Percentiles rank a stretch among this genome's conserved stretches.
phyloP scores from a whole-genome alignment of 2,329 filamentous ascomycete genomes.

The Pezicula carpinea region DNA sequence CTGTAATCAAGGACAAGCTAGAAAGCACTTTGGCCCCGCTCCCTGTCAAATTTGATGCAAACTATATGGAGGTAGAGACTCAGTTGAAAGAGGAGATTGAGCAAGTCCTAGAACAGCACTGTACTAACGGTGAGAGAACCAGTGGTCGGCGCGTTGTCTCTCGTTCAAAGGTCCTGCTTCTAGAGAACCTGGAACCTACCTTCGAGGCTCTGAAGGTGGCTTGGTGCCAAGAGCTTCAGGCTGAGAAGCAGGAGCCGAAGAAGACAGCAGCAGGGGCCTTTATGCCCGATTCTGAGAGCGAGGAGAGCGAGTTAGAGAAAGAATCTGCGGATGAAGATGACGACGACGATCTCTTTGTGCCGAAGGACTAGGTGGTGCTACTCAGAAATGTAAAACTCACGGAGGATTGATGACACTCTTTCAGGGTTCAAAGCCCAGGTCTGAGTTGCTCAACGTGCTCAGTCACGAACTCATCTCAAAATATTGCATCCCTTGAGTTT shows the following conservation, averaged over 20 bases:
- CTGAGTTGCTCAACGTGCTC: no score
- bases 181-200: background rate
- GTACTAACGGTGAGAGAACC: background rate
- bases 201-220: background rate
- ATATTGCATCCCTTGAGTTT: no score
- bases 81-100: constrained; percentile 5
- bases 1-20: constrained; percentile 5
- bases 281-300: background rate
- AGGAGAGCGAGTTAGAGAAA: background rate
- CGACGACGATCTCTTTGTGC: background rate
- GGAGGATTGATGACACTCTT: no score
- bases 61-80: background rate
- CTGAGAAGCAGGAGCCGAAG: background rate
- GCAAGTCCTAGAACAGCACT: constrained; percentile 11
- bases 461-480: no score
- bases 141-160: constrained; percentile 3
- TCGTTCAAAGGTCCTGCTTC: constrained; percentile 2
- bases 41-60: background rate
- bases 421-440: no score
- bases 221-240: background rate
- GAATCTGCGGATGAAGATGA: background rate
- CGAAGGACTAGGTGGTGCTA: no score
- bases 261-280: background rate
- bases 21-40: constrained; percentile 1
- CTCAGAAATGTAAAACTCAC: no score